Conservation (phyloP, 306 rosid species). For the Quercus wislizeni region DNA sequence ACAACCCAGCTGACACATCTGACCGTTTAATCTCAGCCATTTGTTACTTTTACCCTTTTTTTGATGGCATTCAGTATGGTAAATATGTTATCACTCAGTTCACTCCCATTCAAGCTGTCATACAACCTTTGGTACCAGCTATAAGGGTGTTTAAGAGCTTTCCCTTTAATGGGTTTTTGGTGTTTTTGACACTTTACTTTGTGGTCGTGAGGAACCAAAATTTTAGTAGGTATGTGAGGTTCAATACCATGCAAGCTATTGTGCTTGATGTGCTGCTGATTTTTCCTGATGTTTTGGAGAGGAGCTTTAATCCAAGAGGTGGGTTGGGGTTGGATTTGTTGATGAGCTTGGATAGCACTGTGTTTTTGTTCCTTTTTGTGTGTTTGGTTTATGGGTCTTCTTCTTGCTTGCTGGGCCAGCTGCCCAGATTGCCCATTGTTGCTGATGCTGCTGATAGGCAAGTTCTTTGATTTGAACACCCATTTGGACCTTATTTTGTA, state of each 20-base stretch:
- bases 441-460: slow-evolving; percentile 98
- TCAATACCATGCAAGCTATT: slow-evolving; percentile 95
- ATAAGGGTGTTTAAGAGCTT: slow-evolving; percentile 84
- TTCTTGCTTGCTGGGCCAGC: slow-evolving; percentile 83
- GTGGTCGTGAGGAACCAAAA: slow-evolving; percentile 87
- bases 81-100: slow-evolving; percentile 76
- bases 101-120: slow-evolving; percentile 61
- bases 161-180: slow-evolving; percentile 78
- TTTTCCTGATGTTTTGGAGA: slow-evolving; percentile 84
- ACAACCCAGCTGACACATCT: slow-evolving; percentile 55
- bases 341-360: slow-evolving; percentile 94
- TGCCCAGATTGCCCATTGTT: slow-evolving; percentile 89
- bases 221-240: slow-evolving; percentile 87
- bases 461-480: slow-evolving; percentile 60
- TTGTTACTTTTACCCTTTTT: slow-evolving; percentile 89
- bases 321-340: slow-evolving; percentile 86
- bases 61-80: slow-evolving; percentile 88
- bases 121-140: slow-evolving; percentile 80
- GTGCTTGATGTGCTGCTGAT: slow-evolving; percentile 91
- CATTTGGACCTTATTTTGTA: not conserved
- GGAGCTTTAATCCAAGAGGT: slow-evolving; percentile 72
- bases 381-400: slow-evolving; percentile 82
- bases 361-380: slow-evolving; percentile 79
- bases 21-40: slow-evolving; percentile 86
- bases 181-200: slow-evolving; percentile 83